Base-by-base conservation (phyloP, 768 basidiomycete species). In the Calvatia gigantea region DNA sequence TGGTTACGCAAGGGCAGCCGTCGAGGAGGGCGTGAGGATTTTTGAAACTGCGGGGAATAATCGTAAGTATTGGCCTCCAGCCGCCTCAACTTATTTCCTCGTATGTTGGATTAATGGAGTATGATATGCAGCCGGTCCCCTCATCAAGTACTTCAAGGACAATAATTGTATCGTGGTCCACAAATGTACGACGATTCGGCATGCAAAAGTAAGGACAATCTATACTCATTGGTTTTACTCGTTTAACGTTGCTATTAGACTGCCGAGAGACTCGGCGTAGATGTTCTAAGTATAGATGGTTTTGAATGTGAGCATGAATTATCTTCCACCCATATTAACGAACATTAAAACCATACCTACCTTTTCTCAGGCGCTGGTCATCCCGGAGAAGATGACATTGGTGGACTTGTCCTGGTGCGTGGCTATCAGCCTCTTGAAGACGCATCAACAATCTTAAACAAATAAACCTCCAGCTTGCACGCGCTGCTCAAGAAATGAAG, bases 21-120 rank as follows among this genome's bases (percentile, higher is more conserved):
- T 94, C 44, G 91, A 90, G 58, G 94, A 95, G 66, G 91, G 91
- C 6, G 81, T 96, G n/a, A 77, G 69, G 63, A 86, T 96, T 39
- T 91, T 94, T 64, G 94, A 97, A 75, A 97, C 94, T 0, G 94
- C 94, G 2, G 95, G 94, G 5, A 91, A 90, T 63, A 94, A 87
- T 62, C 91, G 91, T 92, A 63, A 60, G 88, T 64, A 14, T 31
- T 53, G 41, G 41, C 52, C 21, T n/a, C 12, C 25, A 9, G n/a
- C 1, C 19, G 15, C 32, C 11, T n/a, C 11, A 32, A 19, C 39
- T 44, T n/a, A 15, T 32, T 38, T 54, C 27, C 11, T 17, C 21
- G 43, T 4, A 29, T 43, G 28, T 41, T 21, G n/a, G 7, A 44
- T 45, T 53, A 28, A 33, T 52, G 11, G 35, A 32, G 17, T 28